Conservation (phyloP, 106 monocot species). For the Phalaenopsis equestris region DNA sequence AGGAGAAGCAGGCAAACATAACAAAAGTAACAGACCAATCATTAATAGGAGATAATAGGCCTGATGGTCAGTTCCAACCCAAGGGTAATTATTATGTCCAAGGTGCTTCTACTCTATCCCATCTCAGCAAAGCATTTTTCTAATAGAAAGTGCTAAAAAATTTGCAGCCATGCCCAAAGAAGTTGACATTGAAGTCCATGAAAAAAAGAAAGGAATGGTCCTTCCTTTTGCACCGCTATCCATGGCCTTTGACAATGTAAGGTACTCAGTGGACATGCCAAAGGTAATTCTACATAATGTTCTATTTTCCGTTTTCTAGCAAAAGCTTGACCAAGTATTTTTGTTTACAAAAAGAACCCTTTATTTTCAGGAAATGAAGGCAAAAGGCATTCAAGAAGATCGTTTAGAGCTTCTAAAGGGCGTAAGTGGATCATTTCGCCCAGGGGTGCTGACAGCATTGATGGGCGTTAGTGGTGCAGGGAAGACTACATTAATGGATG, state of each 20-base stretch:
- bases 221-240: constrained; percentile 78
- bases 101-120: not conserved
- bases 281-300: constrained; percentile 22
- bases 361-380: constrained; percentile 44
- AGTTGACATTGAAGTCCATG: not conserved
- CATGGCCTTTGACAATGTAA: constrained; percentile 55
- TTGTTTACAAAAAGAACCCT: not conserved
- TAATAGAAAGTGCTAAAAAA: not conserved
- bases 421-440: constrained; percentile 55
- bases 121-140: not conserved
- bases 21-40: constrained; percentile 14
- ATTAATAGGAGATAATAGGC: constrained; percentile 1
- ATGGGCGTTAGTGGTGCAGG: constrained; percentile 71
- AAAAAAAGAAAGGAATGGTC: constrained; percentile 58
- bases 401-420: constrained; percentile 43
- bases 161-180: no score
- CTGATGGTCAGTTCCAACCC: not conserved
- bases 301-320: not conserved
- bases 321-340: not conserved
- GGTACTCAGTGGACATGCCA: constrained; percentile 82
- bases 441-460: constrained; percentile 55
- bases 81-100: constrained; percentile 2
- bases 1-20: constrained; percentile 19
- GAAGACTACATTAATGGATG: constrained; percentile 79
- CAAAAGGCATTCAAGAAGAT: constrained; percentile 19